Evolutionary conservation across 108 stramenopile genomes (phyloP), one percentile per base, ranked within the genome.

Genomic region (Stephanodiscus triporus): DNA sequence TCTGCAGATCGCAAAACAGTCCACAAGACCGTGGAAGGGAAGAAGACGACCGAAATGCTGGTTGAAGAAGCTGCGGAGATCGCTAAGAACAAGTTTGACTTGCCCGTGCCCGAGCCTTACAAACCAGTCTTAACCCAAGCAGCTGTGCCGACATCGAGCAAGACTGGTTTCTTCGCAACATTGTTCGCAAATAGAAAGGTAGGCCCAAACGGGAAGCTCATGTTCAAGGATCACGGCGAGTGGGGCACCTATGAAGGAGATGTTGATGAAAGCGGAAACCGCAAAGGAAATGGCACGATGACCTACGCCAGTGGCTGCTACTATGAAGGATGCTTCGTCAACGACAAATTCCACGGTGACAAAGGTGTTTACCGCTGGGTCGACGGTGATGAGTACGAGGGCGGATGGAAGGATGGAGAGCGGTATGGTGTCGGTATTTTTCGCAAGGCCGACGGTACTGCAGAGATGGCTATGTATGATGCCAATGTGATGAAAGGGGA

Each of bases 401-500:
- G 75, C 9, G 8, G 17, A n/a, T 75, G 75, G 75, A 59, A 67
- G 43, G 51, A 66, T 34, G 75, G 75, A 30, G 75, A 75, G 29
- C 66, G 75, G 5, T n/a, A 75, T 32, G 75, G 75, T 11, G 26
- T 54, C 10, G 65, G 75, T 2, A 60, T 54, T 2, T 75, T 54
- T 40, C 36, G 38, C 6, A 16, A 8, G 6, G 19, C 47, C 2
- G 75, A 67, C 62, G 75, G 75, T 3, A 32, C 45, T 6, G 75
- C 65, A 5, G 57, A 67, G 17, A 56, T 56, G 2, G 34, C 51
- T 0, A 59, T 24, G 30, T 75, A 89, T 70, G 88, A 87, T 49
- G 74, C 73, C 48, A 85, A 82, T 23, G 56, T 67, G 0, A 32
- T 23, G 42, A 50, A n/a, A 43, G 82, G 71, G 19, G 86, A 87